phyloP scores from a whole-genome alignment of 345 rosid genomes.

The Barbarea vulgaris region DNA sequence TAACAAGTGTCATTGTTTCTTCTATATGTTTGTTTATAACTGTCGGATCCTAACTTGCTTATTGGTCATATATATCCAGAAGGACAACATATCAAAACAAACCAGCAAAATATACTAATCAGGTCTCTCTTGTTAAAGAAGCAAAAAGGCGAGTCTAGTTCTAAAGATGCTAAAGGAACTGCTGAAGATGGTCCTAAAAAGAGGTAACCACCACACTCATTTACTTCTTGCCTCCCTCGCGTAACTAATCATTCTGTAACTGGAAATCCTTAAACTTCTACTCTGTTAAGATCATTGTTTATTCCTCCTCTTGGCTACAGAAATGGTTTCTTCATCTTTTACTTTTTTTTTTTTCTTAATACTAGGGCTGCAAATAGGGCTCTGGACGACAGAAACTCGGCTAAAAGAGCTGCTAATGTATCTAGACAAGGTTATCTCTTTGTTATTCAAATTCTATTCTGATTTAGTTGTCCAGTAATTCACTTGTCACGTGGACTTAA shows the following conservation, averaged over 20 bases:
- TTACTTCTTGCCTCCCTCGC: neutral
- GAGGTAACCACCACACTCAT: constrained; percentile 46
- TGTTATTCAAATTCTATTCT: neutral
- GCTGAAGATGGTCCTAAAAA: constrained; percentile 70
- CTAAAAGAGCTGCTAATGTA: constrained; percentile 67
- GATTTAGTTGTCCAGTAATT: neutral
- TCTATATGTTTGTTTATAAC: neutral
- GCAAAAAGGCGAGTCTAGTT: constrained; percentile 64
- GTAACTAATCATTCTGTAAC: neutral
- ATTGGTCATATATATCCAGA: constrained; percentile 46
- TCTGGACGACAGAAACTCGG: constrained; percentile 55
- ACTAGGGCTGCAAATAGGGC: constrained; percentile 74
- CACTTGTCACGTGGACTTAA: neutral
- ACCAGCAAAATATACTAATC: constrained; percentile 87
- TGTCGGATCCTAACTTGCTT: neutral
- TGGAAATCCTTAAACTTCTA: neutral
- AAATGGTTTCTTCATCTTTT: constrained; percentile 5
- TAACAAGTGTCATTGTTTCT: constrained; percentile 5
- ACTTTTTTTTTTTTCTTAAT: neutral
- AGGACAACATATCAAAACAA: constrained; percentile 76
- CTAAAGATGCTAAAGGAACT: constrained; percentile 58
- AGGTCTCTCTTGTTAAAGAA: constrained; percentile 80
- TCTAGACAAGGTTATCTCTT: constrained; percentile 54
- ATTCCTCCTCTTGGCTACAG: neutral
- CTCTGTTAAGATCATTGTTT: neutral